Evolutionary conservation across 345 rosid species (phyloP).

Genomic region (Eucalyptus shirleyi): DNA sequence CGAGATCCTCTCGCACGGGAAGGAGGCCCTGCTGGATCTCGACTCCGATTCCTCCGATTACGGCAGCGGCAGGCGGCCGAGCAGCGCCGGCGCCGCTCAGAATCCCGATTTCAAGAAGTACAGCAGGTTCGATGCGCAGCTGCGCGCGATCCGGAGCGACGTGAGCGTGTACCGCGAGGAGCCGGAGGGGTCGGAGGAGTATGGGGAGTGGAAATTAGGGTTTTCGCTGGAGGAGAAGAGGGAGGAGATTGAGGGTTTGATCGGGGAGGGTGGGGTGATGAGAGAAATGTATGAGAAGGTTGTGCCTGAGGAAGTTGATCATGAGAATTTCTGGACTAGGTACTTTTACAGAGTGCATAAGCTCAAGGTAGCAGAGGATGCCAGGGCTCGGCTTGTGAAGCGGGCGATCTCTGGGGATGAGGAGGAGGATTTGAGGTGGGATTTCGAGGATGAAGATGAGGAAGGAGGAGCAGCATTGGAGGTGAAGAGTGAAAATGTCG

Average conservation of each 20-base stretch:
- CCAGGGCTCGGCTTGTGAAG: constrained; percentile 52
- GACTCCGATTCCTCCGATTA: constrained; percentile 5
- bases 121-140: constrained; percentile 61
- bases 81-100: neutral
- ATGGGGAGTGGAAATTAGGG: constrained; percentile 42
- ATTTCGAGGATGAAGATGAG: constrained; percentile 43
- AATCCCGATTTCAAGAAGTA: constrained; percentile 19
- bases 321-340: constrained; percentile 46
- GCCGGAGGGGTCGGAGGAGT: constrained; percentile 43
- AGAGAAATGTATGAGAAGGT: constrained; percentile 23
- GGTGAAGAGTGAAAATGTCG: neutral
- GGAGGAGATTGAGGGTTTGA: constrained; percentile 24
- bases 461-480: neutral
- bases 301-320: constrained; percentile 35
- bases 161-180: constrained; percentile 28
- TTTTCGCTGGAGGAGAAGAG: constrained; percentile 31
- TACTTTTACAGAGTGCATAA: constrained; percentile 44
- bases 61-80: neutral
- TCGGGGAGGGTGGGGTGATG: constrained; percentile 15
- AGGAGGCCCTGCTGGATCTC: constrained; percentile 15
- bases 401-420: constrained; percentile 46
- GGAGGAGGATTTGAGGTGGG: constrained; percentile 79
- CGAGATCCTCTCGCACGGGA: constrained; percentile 57
- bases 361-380: constrained; percentile 51
- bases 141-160: constrained; percentile 41